Percentiles rank a stretch among this genome's conserved stretches.
phyloP scores from a whole-genome alignment of 306 rosid species.

The Vigna radiata region DNA sequence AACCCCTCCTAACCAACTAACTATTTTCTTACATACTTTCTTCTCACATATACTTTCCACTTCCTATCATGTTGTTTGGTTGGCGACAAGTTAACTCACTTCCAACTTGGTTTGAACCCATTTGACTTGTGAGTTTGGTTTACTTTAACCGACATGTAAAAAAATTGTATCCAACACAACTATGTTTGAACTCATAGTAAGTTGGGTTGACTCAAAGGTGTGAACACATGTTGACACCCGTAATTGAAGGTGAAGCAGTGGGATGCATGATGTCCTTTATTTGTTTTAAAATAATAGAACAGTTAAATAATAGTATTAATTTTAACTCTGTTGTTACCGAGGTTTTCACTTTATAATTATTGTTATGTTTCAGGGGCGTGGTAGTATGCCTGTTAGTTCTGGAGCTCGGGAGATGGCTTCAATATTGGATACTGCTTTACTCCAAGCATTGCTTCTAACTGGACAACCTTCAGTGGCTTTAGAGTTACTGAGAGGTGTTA shows the following conservation, averaged over 20 bases:
- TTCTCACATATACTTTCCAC: too few species aligned
- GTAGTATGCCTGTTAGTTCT: slow-evolving; percentile 66
- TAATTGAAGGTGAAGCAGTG: slow-evolving; percentile 23
- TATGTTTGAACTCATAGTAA: too few species aligned
- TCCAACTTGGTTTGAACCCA: too few species aligned
- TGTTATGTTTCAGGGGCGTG: slow-evolving; percentile 67
- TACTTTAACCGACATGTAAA: too few species aligned
- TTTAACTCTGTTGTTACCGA: slow-evolving; percentile 17
- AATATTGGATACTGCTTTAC: slow-evolving; percentile 86
- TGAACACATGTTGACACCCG: too few species aligned
- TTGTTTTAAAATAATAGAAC: slow-evolving; percentile 14
- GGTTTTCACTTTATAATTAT: slow-evolving; percentile 45
- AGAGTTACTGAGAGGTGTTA: slow-evolving; percentile 79
- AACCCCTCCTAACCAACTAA: too few species aligned
- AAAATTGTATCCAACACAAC: too few species aligned
- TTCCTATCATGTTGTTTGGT: too few species aligned
- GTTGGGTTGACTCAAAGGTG: too few species aligned
- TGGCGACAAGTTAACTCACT: too few species aligned
- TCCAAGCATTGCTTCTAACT: slow-evolving; percentile 92
- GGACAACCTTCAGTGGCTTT: slow-evolving; percentile 78
- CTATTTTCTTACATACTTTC: too few species aligned
- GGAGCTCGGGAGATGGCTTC: slow-evolving; percentile 96
- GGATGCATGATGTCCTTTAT: slow-evolving; percentile 26
- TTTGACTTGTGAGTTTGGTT: too few species aligned
- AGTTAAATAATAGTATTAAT: slow-evolving; percentile 2